Conservation (phyloP, 2,329 filamentous ascomycete genomes). For the Aspergillus piperis region DNA sequence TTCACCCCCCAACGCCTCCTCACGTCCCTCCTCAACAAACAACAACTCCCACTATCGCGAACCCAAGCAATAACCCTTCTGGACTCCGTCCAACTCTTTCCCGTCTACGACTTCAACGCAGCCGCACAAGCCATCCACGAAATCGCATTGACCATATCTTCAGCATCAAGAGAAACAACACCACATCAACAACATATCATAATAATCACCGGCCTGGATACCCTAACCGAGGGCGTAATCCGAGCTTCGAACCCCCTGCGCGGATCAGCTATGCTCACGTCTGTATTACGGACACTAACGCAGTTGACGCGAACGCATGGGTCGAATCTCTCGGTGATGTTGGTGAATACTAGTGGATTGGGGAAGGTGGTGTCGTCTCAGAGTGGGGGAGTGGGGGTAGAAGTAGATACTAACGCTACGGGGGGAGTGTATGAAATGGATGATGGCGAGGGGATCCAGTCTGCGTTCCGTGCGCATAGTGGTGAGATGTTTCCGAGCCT, state of each 20-base stretch:
- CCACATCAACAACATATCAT: not conserved
- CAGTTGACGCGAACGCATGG: slow-evolving; percentile 33
- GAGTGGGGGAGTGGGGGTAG: not conserved
- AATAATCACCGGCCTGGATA: slow-evolving; percentile 41
- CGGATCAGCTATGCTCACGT: slow-evolving; percentile 36
- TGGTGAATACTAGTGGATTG: slow-evolving; percentile 41
- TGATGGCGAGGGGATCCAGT: slow-evolving; percentile 27
- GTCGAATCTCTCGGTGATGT: slow-evolving; percentile 33
- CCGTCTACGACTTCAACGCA: slow-evolving; percentile 33
- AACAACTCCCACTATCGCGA: slow-evolving; percentile 19
- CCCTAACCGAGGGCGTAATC: slow-evolving; percentile 38
- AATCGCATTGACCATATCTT: slow-evolving; percentile 26
- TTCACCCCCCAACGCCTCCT: slow-evolving; percentile 37
- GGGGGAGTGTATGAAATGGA: not conserved
- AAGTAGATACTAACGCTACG: not conserved
- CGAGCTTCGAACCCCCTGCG: slow-evolving; percentile 40
- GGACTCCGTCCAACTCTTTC: slow-evolving; percentile 37
- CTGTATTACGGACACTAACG: slow-evolving; percentile 37
- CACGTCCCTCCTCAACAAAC: slow-evolving; percentile 25
- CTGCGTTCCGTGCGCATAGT: slow-evolving; percentile 27
- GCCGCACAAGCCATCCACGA: slow-evolving; percentile 34
- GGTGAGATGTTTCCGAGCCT: slow-evolving; percentile 30
- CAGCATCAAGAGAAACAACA: not conserved
- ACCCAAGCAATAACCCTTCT: slow-evolving; percentile 34
- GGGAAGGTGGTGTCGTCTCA: slow-evolving; percentile 16